Conservation (phyloP, 2,329 filamentous ascomycete genomes). For the Waltergamsia citrina region DNA sequence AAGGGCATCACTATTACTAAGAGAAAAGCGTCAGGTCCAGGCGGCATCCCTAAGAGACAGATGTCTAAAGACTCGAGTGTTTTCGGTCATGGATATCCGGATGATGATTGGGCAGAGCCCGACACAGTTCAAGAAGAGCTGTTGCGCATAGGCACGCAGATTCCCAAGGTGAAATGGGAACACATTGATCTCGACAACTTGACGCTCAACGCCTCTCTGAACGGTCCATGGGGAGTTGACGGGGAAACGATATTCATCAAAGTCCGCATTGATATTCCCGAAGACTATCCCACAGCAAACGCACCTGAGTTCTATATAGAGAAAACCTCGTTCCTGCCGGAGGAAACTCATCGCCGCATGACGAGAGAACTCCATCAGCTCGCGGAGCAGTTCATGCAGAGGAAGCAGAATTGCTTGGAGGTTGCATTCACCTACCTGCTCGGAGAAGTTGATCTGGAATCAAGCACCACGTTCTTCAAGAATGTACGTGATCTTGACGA, state of each 20-base stretch:
- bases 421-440: slow-evolving; percentile 53
- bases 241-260: slow-evolving; percentile 51
- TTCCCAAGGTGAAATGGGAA: slow-evolving; percentile 56
- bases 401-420: slow-evolving; percentile 53
- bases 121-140: slow-evolving; percentile 58
- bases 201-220: slow-evolving; percentile 49
- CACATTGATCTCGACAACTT: slow-evolving; percentile 54
- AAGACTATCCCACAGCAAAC: slow-evolving; percentile 46
- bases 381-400: slow-evolving; percentile 42
- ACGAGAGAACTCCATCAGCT: slow-evolving; percentile 48
- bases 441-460: slow-evolving; percentile 51
- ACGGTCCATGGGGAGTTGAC: slow-evolving; percentile 53
- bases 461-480: slow-evolving; percentile 52
- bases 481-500: slow-evolving; percentile 50
- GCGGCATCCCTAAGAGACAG: slow-evolving; percentile 27
- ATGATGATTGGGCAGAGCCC: slow-evolving; percentile 49
- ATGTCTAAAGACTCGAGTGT: slow-evolving; percentile 42
- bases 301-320: slow-evolving; percentile 51
- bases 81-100: slow-evolving; percentile 40
- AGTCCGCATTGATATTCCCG: slow-evolving; percentile 50
- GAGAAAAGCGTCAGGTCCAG: slow-evolving; percentile 29
- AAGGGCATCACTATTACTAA: slow-evolving; percentile 57
- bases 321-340: slow-evolving; percentile 52
- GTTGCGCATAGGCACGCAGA: slow-evolving; percentile 48
- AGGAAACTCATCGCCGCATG: slow-evolving; percentile 40